A percentile compares a stretch with the other conserved stretches of the same genome.
Evolutionary conservation across 257 asterid species (phyloP).

Genomic region (Perilla frutescens): DNA sequence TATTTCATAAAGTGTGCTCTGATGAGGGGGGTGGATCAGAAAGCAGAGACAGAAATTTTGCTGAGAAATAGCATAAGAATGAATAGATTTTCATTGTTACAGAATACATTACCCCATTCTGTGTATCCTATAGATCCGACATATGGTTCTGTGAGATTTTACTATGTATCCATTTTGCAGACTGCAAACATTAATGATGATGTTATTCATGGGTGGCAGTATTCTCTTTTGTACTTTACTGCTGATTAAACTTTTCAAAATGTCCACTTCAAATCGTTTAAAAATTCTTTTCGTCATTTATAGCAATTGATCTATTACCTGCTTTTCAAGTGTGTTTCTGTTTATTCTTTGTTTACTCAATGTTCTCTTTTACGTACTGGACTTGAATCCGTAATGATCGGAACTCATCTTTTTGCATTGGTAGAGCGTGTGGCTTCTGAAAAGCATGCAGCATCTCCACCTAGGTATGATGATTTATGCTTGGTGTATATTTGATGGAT

Average conservation of each 20-base stretch:
- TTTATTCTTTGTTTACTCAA: slow-evolving; percentile 12
- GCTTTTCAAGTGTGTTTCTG: slow-evolving; percentile 14
- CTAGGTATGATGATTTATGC: slow-evolving; percentile 50
- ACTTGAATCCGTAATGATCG: slow-evolving; percentile 30
- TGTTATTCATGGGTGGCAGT: neutral
- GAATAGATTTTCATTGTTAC: neutral
- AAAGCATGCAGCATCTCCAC: slow-evolving; percentile 60
- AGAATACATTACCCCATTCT: neutral
- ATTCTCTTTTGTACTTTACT: neutral
- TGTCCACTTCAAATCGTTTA: slow-evolving; percentile 4
- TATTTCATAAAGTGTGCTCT: slow-evolving; percentile 12
- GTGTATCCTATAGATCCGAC: neutral
- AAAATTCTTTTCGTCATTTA: neutral
- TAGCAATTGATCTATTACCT: neutral
- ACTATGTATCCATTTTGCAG: slow-evolving; percentile 1
- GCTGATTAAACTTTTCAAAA: slow-evolving; percentile 16
- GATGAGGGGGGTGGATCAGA: neutral
- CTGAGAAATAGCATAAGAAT: neutral
- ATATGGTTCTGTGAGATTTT: neutral
- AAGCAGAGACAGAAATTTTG: neutral
- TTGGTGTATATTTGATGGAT: slow-evolving; percentile 4
- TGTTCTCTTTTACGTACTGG: slow-evolving; percentile 19
- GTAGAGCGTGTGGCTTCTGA: slow-evolving; percentile 54
- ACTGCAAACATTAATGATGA: neutral
- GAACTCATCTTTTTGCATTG: slow-evolving; percentile 37